phyloP scores from a whole-genome alignment of 257 asterid species.

The Anisodus acutangulus region DNA sequence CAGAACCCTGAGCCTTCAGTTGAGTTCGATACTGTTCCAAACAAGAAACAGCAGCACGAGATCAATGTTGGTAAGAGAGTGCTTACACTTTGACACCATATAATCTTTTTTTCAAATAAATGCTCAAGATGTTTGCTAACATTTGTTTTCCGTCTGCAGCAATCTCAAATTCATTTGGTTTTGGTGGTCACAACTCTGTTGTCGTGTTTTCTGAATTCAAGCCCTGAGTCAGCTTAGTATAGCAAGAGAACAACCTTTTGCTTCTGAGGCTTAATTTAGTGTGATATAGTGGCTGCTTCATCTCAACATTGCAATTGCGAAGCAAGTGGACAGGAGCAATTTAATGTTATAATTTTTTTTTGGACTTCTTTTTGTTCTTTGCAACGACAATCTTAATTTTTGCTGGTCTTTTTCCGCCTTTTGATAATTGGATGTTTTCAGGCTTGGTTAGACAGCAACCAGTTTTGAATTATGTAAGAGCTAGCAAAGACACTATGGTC shows the following conservation, averaged over 20 bases:
- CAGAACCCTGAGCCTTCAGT: slow-evolving; percentile 90
- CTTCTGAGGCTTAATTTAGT: slow-evolving; percentile 18
- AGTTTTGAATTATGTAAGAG: background rate
- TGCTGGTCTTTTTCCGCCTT: slow-evolving; percentile 18
- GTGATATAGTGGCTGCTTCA: slow-evolving; percentile 10
- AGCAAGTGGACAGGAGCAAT: slow-evolving; percentile 14
- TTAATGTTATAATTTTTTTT: slow-evolving; percentile 23
- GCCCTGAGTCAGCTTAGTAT: slow-evolving; percentile 47
- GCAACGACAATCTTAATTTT: slow-evolving; percentile 22
- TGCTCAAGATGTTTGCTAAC: background rate
- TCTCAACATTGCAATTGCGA: slow-evolving; percentile 29
- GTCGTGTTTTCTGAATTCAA: slow-evolving; percentile 75
- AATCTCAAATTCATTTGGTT: slow-evolving; percentile 82
- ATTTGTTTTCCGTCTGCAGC: slow-evolving; percentile 51
- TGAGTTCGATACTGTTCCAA: slow-evolving; percentile 81
- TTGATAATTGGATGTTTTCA: slow-evolving; percentile 26
- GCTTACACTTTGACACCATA: background rate
- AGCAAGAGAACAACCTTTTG: slow-evolving; percentile 35
- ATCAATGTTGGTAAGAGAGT: slow-evolving; percentile 73
- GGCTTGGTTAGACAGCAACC: slow-evolving; percentile 35
- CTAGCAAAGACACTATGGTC: background rate
- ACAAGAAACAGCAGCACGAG: slow-evolving; percentile 78
- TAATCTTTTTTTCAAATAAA: slow-evolving; percentile 14
- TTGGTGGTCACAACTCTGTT: slow-evolving; percentile 86
- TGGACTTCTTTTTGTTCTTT: slow-evolving; percentile 31